Percentiles rank a stretch among this genome's conserved stretches.
phyloP scores from a whole-genome alignment of 2,329 filamentous ascomycete genomes.

The Fusarium floridanum region DNA sequence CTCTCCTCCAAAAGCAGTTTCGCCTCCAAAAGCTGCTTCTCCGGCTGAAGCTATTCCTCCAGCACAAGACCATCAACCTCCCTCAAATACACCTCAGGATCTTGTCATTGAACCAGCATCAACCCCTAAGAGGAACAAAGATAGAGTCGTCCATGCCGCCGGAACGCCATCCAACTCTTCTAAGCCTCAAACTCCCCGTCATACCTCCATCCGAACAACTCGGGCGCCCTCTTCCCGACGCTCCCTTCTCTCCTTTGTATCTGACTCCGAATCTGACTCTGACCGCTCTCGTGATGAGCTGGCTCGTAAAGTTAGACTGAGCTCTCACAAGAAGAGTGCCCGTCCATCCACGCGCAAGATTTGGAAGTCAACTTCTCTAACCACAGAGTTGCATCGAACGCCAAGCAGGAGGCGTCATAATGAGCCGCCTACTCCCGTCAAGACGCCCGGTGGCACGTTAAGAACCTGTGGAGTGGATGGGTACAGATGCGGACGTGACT shows the following conservation, averaged over 20 bases:
- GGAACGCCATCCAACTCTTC: conserved; percentile 34
- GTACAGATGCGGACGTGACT: conserved; percentile 68
- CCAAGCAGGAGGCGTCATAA: conserved; percentile 41
- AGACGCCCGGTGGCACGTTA: conserved; percentile 64
- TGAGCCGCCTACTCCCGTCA: conserved; percentile 46
- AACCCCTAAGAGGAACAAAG: conserved; percentile 21
- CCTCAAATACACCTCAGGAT: not conserved
- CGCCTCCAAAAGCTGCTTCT: not conserved
- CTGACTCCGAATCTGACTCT: conserved; percentile 57
- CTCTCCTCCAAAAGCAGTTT: not conserved
- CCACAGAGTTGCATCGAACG: conserved; percentile 46
- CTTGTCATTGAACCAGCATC: not conserved
- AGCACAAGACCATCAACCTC: not conserved
- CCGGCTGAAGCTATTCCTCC: not conserved
- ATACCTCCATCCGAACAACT: conserved; percentile 42
- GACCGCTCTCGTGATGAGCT: conserved; percentile 55
- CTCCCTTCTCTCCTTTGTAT: conserved; percentile 59
- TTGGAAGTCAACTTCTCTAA: conserved; percentile 48
- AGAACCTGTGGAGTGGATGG: conserved; percentile 68
- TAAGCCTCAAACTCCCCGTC: conserved; percentile 47
- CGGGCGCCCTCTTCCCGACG: conserved; percentile 48
- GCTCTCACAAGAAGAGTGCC: conserved; percentile 25
- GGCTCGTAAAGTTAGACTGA: conserved; percentile 30
- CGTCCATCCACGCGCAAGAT: conserved; percentile 41
- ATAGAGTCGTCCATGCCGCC: not conserved